These are phyloP conservation scores for Paraglomus occultum DNA, from an alignment of 192 early-diverging fungal species.

Conservation along the genomic window DNA sequence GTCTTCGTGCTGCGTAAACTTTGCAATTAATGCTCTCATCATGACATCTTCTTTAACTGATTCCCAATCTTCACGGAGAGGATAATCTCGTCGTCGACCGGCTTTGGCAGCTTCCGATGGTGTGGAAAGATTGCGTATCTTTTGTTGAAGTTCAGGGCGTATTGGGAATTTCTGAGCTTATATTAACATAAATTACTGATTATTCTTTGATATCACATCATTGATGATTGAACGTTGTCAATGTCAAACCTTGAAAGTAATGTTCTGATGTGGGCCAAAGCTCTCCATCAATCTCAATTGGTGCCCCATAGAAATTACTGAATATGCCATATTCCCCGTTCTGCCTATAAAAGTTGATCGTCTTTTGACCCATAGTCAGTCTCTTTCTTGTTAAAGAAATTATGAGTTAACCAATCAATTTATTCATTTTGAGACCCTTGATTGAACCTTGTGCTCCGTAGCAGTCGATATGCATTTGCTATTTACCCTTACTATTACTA, in stretches of 20 bases:
- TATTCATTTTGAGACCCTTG: too few species aligned
- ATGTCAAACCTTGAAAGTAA: conserved; percentile 40
- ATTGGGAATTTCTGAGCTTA: conserved; percentile 18
- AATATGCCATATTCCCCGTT: conserved; percentile 38
- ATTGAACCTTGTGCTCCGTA: too few species aligned
- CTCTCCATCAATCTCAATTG: conserved; percentile 26
- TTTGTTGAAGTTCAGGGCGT: conserved; percentile 17
- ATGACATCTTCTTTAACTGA: conserved; percentile 43
- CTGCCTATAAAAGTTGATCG: conserved; percentile 42
- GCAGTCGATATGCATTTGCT: too few species aligned
- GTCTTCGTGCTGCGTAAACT: conserved; percentile 41
- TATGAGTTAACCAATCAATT: too few species aligned
- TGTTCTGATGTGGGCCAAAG: conserved; percentile 45
- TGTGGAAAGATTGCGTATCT: conserved; percentile 23
- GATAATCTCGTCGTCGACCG: conserved; percentile 36
- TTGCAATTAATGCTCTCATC: conserved; percentile 35
- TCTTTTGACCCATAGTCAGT: conserved; percentile 14
- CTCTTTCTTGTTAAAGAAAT: too few species aligned
- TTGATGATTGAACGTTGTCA: not conserved
- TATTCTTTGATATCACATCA: not conserved
- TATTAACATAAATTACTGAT: not conserved
- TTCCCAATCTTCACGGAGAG: conserved; percentile 47
- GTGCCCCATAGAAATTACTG: conserved; percentile 42
- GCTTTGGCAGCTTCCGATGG: conserved; percentile 44
- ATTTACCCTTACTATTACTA: too few species aligned